These are phyloP conservation scores for Cordyceps fumosorosea DNA, from an alignment of 2,329 filamentous ascomycete species.

Conservation along the genomic window DNA sequence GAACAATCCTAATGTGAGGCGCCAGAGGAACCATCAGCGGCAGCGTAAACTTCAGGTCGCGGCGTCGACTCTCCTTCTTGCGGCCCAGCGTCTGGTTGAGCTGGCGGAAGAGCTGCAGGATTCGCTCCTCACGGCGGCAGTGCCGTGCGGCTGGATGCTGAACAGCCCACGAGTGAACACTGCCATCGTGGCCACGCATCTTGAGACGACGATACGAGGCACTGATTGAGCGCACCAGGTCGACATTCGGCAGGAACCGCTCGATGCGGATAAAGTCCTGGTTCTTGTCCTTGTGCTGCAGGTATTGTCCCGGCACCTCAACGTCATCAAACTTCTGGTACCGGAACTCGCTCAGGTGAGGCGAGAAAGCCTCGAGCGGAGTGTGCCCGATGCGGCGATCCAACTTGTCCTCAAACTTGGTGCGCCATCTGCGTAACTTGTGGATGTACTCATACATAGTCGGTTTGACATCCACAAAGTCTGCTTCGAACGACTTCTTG, in stretches of 20 bases:
- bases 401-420: constrained; percentile 96
- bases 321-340: constrained; percentile 99
- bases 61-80: constrained; percentile 88
- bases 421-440: constrained; percentile 89
- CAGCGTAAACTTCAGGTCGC: constrained; percentile 92
- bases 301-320: constrained; percentile 93
- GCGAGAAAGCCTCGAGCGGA: constrained; percentile 78
- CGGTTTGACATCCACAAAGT: constrained; percentile 91
- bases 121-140: constrained; percentile 88
- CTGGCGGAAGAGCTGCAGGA: constrained; percentile 92
- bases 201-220: constrained; percentile 88
- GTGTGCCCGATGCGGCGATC: constrained; percentile 71
- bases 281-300: constrained; percentile 98
- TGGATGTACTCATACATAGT: constrained; percentile 99
- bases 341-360: constrained; percentile 89
- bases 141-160: constrained; percentile 92
- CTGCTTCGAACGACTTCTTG: constrained; percentile 91
- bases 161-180: constrained; percentile 91
- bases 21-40: constrained; percentile 94
- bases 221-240: constrained; percentile 83
- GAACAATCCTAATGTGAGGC: constrained; percentile 88
- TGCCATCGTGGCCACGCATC: constrained; percentile 96
- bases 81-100: constrained; percentile 89
- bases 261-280: constrained; percentile 97
- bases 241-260: constrained; percentile 89